phyloP scores from a whole-genome alignment of 1,139 yeast genomes.

The Meyerozyma sp. region DNA sequence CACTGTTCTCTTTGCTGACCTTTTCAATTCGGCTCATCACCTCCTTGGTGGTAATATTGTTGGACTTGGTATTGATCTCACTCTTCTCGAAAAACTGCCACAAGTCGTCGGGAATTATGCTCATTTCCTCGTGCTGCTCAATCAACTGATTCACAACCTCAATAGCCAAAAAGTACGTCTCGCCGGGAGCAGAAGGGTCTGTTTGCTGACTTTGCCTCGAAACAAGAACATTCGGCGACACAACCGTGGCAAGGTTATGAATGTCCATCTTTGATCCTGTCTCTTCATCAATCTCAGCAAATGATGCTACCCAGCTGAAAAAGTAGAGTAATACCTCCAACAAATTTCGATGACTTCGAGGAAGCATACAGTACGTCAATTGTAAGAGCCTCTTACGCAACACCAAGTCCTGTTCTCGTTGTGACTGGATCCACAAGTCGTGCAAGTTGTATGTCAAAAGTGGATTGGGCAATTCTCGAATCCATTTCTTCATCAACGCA shows the following conservation, averaged over 20 bases:
- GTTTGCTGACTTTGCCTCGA: constrained; percentile 31
- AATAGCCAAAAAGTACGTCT: constrained; percentile 81
- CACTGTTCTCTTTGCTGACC: constrained; percentile 25
- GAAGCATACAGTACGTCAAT: constrained; percentile 73
- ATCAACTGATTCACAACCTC: constrained; percentile 86
- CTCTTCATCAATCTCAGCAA: constrained; percentile 82
- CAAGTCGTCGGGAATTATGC: constrained; percentile 65
- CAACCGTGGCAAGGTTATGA: constrained; percentile 90
- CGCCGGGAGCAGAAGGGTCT: constrained; percentile 41
- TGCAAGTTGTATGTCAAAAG: constrained; percentile 72
- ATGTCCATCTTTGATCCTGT: constrained; percentile 96
- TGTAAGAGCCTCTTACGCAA: constrained; percentile 57
- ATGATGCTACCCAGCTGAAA: constrained; percentile 93
- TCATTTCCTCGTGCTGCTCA: constrained; percentile 75
- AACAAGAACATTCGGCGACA: constrained; percentile 86
- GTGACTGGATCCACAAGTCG: constrained; percentile 78
- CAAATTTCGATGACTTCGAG: constrained; percentile 76
- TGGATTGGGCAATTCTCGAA: constrained; percentile 91
- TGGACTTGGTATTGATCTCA: constrained; percentile 20
- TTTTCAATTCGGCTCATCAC: constrained; percentile 30
- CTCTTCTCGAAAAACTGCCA: constrained; percentile 33
- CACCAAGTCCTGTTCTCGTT: constrained; percentile 45
- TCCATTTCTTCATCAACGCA: constrained; percentile 85
- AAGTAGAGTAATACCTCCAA: constrained; percentile 83
- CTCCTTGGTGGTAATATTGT: constrained; percentile 29